Conservation (phyloP, 805 yeast species). For the Ogataea henricii region DNA sequence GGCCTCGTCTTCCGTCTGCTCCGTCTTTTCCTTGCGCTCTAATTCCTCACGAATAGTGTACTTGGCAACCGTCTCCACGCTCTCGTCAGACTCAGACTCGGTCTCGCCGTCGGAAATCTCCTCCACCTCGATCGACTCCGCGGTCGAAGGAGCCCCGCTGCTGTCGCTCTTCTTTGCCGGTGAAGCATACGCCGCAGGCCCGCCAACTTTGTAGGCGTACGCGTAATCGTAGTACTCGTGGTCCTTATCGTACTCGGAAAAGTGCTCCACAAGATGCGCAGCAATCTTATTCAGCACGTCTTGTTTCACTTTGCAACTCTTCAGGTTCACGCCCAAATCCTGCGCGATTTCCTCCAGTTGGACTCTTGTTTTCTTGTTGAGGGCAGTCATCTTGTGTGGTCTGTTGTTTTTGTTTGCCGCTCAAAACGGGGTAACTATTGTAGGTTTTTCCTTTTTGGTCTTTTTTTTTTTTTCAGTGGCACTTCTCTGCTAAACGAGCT, state of each 20-base stretch:
- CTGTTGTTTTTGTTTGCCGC: constrained; percentile 5
- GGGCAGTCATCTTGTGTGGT: constrained; percentile 18
- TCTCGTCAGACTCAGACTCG: background rate
- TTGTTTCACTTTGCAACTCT: constrained; percentile 30
- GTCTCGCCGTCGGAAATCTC: constrained; percentile 12
- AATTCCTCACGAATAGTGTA: too few species aligned
- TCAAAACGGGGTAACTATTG: too few species aligned
- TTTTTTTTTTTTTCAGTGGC: too few species aligned
- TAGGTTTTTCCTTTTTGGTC: too few species aligned
- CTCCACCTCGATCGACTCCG: constrained; percentile 1
- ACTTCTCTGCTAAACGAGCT: too few species aligned
- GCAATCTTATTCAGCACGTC: constrained; percentile 29
- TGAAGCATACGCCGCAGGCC: background rate
- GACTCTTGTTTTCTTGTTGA: constrained; percentile 34
- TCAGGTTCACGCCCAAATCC: constrained; percentile 28
- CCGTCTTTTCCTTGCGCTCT: constrained; percentile 20
- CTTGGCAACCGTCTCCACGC: constrained; percentile 63
- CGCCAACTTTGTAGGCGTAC: constrained; percentile 12
- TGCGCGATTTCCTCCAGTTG: constrained; percentile 35
- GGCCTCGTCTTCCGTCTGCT: constrained; percentile 31
- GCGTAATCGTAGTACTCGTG: constrained; percentile 34
- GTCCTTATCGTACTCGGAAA: constrained; percentile 22
- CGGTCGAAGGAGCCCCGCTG: background rate
- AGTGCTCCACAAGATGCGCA: constrained; percentile 25
- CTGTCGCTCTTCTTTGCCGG: constrained; percentile 2